Base-by-base conservation (phyloP, 306 rosid genomes). In the Malus orientalis region DNA sequence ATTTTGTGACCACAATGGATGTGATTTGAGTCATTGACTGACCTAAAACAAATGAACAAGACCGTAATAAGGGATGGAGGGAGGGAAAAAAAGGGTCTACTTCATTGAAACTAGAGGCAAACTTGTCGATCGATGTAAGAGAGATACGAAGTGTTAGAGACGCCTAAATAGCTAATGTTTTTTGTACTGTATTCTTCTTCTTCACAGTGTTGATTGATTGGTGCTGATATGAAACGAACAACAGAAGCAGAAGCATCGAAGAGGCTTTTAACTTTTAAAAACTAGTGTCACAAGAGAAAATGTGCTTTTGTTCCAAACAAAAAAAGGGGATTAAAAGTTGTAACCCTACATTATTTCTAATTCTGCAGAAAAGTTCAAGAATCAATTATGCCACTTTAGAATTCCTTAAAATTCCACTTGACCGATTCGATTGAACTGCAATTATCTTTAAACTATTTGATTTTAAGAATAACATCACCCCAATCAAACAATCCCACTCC, bases 341-440 rank as follows among this genome's bases (percentile, higher is more conserved):
- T 45, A 27, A 1, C 36, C 69, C 36, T 49, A 62, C 70, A 45
- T 62, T 12, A 29, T 22, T 49, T 74, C 70, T 62, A 71, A 76
- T 62, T 75, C 51, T 62, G 67, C 73, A 32, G 25, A 12, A 45
- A 59, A 71, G 64, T 66, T 76, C 55, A 76, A 73, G 69, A 60
- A 73, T 42, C 78, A 74, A 67, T 74, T 42, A 20, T 69, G 51
- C 67, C 61, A 47, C 40, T 29, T 70, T 64, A 53, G 55, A 83
- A 78, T 27, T 54, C 73, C 77, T 47, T 55, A 15, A 73, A 62
- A 75, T 70, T 75, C 63, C 55, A 75, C 70, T 78, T 63, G 79
- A 85, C 82, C 61, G 42, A 11, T 20, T 33, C 76, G 67, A 12
- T 69, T 49, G 57, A 74, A 58, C 76, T 20, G 30, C 76, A 71